Evolutionary conservation across 2,329 filamentous ascomycete species (phyloP).

Genomic region (Apiospora kogelbergensis): DNA sequence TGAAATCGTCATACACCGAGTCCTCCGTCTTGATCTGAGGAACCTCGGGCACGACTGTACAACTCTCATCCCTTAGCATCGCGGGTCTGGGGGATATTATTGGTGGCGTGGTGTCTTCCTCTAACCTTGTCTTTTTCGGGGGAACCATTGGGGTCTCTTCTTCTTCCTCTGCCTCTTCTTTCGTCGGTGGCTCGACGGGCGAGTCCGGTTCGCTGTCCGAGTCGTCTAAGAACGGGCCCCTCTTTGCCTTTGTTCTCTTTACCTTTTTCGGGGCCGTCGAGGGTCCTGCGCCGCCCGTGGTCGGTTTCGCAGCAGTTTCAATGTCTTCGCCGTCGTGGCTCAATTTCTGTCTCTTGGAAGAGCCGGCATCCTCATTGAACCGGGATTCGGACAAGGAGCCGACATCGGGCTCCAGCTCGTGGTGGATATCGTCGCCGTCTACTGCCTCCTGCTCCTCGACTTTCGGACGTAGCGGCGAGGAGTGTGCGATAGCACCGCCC

Average conservation of each 20-base stretch:
- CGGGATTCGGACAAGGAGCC: slow-evolving; percentile 34
- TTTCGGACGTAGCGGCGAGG: slow-evolving; percentile 23
- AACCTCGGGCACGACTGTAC: slow-evolving; percentile 20
- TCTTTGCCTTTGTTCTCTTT: slow-evolving; percentile 7
- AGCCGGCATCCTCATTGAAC: slow-evolving; percentile 37
- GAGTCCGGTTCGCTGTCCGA: slow-evolving; percentile 54
- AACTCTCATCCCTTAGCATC: slow-evolving; percentile 26
- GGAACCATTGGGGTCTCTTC: not conserved
- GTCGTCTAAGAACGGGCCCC: slow-evolving; percentile 69
- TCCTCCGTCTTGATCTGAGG: slow-evolving; percentile 22
- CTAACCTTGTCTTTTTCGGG: slow-evolving; percentile 12
- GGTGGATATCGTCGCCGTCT: slow-evolving; percentile 22
- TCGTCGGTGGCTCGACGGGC: not conserved
- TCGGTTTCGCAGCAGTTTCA: slow-evolving; percentile 26
- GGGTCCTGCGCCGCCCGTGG: slow-evolving; percentile 12
- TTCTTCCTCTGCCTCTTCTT: not conserved
- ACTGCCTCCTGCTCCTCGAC: slow-evolving; percentile 15
- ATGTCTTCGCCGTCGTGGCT: slow-evolving; percentile 25
- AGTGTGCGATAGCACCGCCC: slow-evolving; percentile 10
- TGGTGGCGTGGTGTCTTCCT: slow-evolving; percentile 12
- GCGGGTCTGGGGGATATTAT: slow-evolving; percentile 17
- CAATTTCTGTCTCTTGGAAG: slow-evolving; percentile 44
- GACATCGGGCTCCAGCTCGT: slow-evolving; percentile 21
- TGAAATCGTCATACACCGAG: slow-evolving; percentile 31
- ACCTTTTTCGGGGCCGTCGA: slow-evolving; percentile 17